Percentiles rank a stretch among this genome's conserved stretches.
These are phyloP conservation scores for Sporobolomyces phaffii DNA, from an alignment of 768 basidiomycete genomes.

Conservation along the genomic window DNA sequence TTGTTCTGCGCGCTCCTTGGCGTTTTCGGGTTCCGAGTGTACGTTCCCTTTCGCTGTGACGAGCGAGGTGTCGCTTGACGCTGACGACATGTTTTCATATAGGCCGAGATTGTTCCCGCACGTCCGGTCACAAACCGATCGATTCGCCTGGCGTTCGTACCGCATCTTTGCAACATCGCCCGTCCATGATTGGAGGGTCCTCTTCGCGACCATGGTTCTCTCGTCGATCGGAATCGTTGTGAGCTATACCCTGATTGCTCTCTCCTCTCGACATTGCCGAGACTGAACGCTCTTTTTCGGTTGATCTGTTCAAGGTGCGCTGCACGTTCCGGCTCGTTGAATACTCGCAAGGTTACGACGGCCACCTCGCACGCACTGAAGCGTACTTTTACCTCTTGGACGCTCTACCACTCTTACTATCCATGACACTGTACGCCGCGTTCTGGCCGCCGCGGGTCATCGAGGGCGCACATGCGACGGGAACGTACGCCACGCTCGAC, in stretches of 20 bases:
- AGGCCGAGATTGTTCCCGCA: not conserved
- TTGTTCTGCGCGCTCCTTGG: conserved; percentile 26
- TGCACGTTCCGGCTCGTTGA: conserved; percentile 33
- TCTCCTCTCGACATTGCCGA: no score
- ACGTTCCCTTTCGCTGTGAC: no score
- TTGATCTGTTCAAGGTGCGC: no score
- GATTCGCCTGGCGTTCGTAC: not conserved
- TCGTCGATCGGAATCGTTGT: conserved; percentile 25
- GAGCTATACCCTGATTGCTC: no score
- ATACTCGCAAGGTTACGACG: conserved; percentile 19
- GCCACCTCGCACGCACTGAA: conserved; percentile 22
- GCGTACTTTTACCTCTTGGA: conserved; percentile 36
- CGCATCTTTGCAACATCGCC: not conserved
- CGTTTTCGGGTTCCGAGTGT: conserved; percentile 28
- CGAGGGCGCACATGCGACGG: conserved; percentile 5
- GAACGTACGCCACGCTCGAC: not conserved
- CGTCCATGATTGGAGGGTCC: conserved; percentile 24
- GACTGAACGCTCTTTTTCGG: no score
- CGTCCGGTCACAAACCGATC: not conserved
- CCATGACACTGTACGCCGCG: conserved; percentile 22
- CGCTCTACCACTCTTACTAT: conserved; percentile 32
- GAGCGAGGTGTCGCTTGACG: no score
- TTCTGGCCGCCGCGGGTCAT: conserved; percentile 33
- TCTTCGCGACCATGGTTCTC: conserved; percentile 9
- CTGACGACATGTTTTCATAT: not conserved